Percentiles rank a stretch among this genome's conserved stretches.
Evolutionary conservation across 768 basidiomycete genomes (phyloP).

Genomic region (Royoungia palumana): DNA sequence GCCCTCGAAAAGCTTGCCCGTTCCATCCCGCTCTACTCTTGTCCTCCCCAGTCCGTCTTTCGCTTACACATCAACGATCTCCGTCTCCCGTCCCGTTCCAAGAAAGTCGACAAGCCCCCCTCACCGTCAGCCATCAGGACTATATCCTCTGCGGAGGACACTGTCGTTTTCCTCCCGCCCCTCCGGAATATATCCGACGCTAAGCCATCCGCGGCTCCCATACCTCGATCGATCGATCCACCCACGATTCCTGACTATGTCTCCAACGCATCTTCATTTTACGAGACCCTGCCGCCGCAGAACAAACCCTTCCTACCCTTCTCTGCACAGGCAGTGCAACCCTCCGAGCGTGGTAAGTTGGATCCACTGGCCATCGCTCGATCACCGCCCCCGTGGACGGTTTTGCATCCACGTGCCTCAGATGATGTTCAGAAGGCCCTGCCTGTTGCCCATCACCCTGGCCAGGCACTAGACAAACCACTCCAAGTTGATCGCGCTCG

Average conservation of each 20-base stretch:
- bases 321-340: conserved; percentile 16
- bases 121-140: conserved; percentile 1
- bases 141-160: conserved; percentile 8
- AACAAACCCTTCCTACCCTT: conserved; percentile 17
- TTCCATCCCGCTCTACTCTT: conserved; percentile 27
- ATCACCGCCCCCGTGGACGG: conserved; percentile 26
- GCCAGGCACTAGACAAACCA: conserved; percentile 4
- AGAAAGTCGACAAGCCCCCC: not conserved
- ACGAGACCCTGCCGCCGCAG: conserved; percentile 2
- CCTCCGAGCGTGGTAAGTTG: conserved; percentile 7
- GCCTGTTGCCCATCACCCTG: not conserved
- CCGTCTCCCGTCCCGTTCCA: conserved; percentile 1
- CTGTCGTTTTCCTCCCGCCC: conserved; percentile 20
- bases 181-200: conserved; percentile 3
- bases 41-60: conserved; percentile 24
- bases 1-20: conserved; percentile 23
- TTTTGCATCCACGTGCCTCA: not conserved
- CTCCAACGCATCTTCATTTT: conserved; percentile 20
- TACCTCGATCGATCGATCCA: not conserved
- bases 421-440: not conserved
- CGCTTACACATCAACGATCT: conserved; percentile 26
- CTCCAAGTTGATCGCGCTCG: conserved; percentile 24
- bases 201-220: not conserved
- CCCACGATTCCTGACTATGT: not conserved
- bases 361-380: conserved; percentile 29